Conservation (phyloP, 2,329 filamentous ascomycete genomes). For the Trichocomaceae sp. region DNA sequence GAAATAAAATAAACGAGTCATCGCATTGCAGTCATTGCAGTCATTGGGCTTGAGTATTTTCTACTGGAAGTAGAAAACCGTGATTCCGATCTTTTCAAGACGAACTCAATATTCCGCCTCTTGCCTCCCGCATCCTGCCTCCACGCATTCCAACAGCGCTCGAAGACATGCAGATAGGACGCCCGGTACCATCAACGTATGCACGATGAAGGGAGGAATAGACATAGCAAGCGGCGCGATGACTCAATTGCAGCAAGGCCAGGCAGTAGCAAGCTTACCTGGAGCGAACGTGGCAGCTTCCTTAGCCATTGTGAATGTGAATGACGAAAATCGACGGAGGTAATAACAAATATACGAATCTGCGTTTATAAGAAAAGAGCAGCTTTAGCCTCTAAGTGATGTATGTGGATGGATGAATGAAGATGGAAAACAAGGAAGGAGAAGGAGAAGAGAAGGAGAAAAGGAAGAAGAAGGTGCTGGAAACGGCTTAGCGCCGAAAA, state of each 20-base stretch:
- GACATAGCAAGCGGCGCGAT: no score
- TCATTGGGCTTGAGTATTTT: no score
- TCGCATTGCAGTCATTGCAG: constrained; percentile 9
- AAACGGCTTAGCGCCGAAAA: constrained; percentile 18
- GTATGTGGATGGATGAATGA: no score
- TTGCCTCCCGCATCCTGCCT: background rate
- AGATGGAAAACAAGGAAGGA: background rate
- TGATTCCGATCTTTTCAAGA: background rate
- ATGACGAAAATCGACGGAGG: constrained; percentile 19
- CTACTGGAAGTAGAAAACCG: background rate
- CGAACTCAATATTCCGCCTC: background rate
- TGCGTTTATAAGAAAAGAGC: background rate
- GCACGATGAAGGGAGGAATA: no score
- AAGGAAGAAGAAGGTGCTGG: constrained; percentile 14
- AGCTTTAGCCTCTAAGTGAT: no score
- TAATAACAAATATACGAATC: background rate
- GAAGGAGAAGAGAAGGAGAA: constrained; percentile 7
- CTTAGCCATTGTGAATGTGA: constrained; percentile 39
- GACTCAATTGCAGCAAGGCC: background rate
- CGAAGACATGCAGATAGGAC: background rate
- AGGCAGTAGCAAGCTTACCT: constrained; percentile 33
- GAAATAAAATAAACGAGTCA: background rate
- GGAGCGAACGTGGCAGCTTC: constrained; percentile 36
- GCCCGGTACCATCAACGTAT: background rate
- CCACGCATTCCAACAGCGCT: background rate